These are phyloP conservation scores for Actinomucor elegans DNA, from an alignment of 371 early-diverging fungal species.

Conservation along the genomic window DNA sequence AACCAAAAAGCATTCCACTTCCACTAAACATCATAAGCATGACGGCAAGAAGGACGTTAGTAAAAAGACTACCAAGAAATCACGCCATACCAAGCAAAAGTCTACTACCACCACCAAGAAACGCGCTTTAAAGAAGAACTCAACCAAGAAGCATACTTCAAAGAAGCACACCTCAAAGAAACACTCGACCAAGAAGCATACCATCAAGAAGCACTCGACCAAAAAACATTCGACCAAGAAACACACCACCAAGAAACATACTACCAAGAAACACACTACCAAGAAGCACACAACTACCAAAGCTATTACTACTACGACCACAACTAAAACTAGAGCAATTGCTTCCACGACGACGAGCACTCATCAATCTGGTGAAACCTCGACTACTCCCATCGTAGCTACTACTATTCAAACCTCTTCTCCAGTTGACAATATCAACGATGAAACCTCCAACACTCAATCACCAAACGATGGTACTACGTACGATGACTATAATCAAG, in stretches of 20 bases:
- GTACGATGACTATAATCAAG: neutral
- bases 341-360: neutral
- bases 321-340: neutral
- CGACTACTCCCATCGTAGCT: neutral
- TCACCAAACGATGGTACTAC: neutral
- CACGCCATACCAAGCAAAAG: too few species aligned
- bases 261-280: conserved; percentile 3
- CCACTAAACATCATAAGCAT: neutral
- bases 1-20: conserved; percentile 3
- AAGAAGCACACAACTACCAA: neutral
- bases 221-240: conserved; percentile 1
- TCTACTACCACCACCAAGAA: too few species aligned
- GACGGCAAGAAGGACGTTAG: neutral
- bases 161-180: conserved; percentile 8
- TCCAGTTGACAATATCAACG: neutral
- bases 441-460: neutral
- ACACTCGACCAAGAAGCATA: neutral
- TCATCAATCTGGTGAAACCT: conserved; percentile 1
- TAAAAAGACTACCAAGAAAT: neutral
- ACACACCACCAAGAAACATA: neutral
- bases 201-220: neutral
- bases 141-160: neutral
- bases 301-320: neutral
- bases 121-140: neutral
- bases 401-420: neutral